Evolutionary conservation across 140 eudicot genomes (phyloP).

Genomic region (Bidens hawaiensis): DNA sequence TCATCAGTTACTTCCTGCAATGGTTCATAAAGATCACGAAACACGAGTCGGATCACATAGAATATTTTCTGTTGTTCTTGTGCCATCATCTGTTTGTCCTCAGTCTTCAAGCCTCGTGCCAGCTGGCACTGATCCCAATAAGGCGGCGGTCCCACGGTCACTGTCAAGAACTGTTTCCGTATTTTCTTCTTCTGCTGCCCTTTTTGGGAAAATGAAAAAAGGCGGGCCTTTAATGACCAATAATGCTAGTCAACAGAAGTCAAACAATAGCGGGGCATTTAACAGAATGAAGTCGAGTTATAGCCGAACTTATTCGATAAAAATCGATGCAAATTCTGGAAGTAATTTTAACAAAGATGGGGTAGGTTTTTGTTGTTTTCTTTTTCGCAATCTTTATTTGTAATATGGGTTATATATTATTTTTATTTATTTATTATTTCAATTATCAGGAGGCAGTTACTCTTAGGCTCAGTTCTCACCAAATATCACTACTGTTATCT

Average conservation of each 20-base stretch:
- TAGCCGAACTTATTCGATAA: conserved; percentile 64
- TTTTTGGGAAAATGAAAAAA: conserved; percentile 71
- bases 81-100: conserved; percentile 89
- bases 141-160: conserved; percentile 53
- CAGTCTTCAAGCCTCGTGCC: conserved; percentile 29
- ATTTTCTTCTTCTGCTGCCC: conserved; percentile 98
- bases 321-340: conserved; percentile 34
- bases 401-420: neutral
- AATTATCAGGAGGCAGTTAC: conserved; percentile 62
- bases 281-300: conserved; percentile 67
- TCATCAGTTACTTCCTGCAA: conserved; percentile 93
- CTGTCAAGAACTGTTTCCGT: conserved; percentile 94
- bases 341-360: conserved; percentile 38
- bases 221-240: conserved; percentile 41
- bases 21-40: conserved; percentile 92
- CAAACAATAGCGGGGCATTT: conserved; percentile 46
- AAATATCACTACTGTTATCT: conserved; percentile 69
- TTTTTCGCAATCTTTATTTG: neutral
- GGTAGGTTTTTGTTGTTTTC: conserved; percentile 59
- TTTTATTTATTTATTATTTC: neutral
- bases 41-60: conserved; percentile 91
- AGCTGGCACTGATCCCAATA: conserved; percentile 30
- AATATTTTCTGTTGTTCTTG: conserved; percentile 93
- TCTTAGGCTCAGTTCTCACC: conserved; percentile 89
- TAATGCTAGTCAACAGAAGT: conserved; percentile 32